Evolutionary conservation across 2,329 filamentous ascomycete species (phyloP).

Genomic region (Kalaharituber pfeilii): DNA sequence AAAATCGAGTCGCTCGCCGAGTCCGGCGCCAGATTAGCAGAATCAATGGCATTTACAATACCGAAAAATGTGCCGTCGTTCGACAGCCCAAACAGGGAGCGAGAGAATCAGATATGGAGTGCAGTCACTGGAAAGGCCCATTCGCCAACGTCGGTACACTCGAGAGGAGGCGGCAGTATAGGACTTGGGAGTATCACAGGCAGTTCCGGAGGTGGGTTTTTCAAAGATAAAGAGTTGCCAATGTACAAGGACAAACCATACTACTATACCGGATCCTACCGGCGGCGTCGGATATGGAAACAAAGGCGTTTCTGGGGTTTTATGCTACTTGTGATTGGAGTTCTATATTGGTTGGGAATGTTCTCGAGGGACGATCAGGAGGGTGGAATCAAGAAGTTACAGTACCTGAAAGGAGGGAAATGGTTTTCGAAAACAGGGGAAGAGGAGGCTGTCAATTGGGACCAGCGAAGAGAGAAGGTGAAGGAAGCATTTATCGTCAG

Average conservation of each 20-base stretch:
- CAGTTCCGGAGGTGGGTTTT: constrained; percentile 48
- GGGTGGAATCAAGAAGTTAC: constrained; percentile 28
- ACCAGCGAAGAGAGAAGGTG: constrained; percentile 57
- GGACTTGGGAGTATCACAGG: constrained; percentile 40
- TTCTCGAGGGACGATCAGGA: constrained; percentile 31
- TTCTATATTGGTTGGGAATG: constrained; percentile 54
- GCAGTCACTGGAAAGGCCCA: constrained; percentile 26
- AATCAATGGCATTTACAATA: constrained; percentile 40
- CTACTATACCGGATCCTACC: constrained; percentile 42
- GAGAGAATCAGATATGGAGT: constrained; percentile 51
- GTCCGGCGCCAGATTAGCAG: no score
- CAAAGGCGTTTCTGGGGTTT: constrained; percentile 48
- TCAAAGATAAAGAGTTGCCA: constrained; percentile 48
- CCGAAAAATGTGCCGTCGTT: constrained; percentile 56
- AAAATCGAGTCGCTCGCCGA: constrained; percentile 10
- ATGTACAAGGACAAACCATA: constrained; percentile 99
- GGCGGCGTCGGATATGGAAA: constrained; percentile 36
- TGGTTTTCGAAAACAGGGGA: constrained; percentile 11
- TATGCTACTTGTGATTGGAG: constrained; percentile 37
- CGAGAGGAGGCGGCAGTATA: constrained; percentile 25
- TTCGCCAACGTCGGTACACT: constrained; percentile 24
- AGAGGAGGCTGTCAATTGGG: constrained; percentile 47
- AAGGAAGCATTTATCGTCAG: constrained; percentile 79
- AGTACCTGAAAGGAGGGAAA: constrained; percentile 37
- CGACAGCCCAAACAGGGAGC: constrained; percentile 43